phyloP scores from a whole-genome alignment of 2,329 filamentous ascomycete species.

The Trichoderma atrobrunneum region DNA sequence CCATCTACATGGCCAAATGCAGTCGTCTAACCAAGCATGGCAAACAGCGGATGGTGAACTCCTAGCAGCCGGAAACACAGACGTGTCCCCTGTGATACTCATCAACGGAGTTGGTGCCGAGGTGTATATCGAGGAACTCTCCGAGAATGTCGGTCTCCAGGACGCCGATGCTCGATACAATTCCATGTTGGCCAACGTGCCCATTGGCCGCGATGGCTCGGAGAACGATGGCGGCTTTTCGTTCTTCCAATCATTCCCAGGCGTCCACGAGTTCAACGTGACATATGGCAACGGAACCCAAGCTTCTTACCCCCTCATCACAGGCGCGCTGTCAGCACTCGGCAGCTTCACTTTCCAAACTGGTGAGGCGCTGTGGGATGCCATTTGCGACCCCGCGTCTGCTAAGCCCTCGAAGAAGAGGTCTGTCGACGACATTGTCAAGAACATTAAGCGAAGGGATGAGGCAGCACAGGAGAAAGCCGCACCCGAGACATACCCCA shows the following conservation, averaged over 20 bases:
- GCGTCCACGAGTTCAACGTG: conserved; percentile 5
- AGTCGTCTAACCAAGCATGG: neutral
- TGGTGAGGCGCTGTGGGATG: neutral
- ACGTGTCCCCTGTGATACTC: conserved; percentile 18
- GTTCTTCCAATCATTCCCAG: neutral
- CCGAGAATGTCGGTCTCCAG: conserved; percentile 3
- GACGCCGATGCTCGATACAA: conserved; percentile 25
- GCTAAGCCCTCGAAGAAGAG: neutral
- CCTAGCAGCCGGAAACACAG: neutral
- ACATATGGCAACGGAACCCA: conserved; percentile 3
- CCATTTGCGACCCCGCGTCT: neutral
- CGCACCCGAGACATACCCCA: conserved; percentile 2
- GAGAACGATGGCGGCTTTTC: neutral
- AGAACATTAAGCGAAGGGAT: neutral
- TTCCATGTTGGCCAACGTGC: neutral
- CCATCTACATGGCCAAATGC: neutral
- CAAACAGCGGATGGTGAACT: neutral
- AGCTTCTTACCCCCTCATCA: neutral
- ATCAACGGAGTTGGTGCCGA: conserved; percentile 23
- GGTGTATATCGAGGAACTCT: conserved; percentile 18
- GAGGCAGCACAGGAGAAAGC: neutral
- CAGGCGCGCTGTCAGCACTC: neutral
- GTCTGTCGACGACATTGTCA: neutral
- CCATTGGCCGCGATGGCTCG: neutral
- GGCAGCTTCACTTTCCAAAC: neutral